Evolutionary conservation across 2,329 filamentous ascomycete genomes (phyloP).

Genomic region (Sarocladium brachiariae): DNA sequence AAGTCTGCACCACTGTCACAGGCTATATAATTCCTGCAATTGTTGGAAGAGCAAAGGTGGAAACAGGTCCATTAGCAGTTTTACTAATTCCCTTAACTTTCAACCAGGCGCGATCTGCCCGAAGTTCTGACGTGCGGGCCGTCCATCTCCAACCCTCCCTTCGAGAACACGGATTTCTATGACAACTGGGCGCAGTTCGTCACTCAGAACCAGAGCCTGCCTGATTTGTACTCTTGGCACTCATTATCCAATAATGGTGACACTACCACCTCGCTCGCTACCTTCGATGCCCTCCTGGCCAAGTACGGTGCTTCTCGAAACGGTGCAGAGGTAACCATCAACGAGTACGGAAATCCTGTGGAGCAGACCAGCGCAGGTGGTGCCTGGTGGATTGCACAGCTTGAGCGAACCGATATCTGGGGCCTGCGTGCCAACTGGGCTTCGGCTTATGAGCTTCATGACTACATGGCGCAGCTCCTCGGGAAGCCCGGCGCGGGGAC

Average conservation of each 20-base stretch:
- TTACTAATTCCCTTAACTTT: too few species aligned
- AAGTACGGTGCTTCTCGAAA: background rate
- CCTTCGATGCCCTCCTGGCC: background rate
- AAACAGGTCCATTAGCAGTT: too few species aligned
- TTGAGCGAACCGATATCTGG: conserved; percentile 8
- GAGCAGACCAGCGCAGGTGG: conserved; percentile 5
- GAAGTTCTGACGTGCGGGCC: conserved; percentile 28
- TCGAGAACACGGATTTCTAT: conserved; percentile 33
- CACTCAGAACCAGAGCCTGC: conserved; percentile 29
- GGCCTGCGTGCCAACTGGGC: conserved; percentile 10
- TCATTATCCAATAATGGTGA: conserved; percentile 12
- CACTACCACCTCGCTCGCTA: background rate
- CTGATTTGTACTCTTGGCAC: conserved; percentile 39
- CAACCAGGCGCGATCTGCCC: background rate
- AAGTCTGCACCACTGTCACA: background rate
- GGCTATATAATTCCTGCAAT: background rate
- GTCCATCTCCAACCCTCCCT: conserved; percentile 25
- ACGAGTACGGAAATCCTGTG: conserved; percentile 10
- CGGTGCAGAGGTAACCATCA: conserved; percentile 7
- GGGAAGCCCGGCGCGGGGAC: too few species aligned
- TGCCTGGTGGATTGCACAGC: conserved; percentile 4
- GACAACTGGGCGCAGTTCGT: conserved; percentile 27
- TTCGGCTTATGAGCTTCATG: background rate
- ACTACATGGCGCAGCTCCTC: conserved; percentile 10
- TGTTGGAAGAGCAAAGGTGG: background rate